Percentiles rank a stretch among this genome's conserved stretches.
phyloP scores from a whole-genome alignment of 176 grass and related monocot species.

The Triticum dicoccoides region DNA sequence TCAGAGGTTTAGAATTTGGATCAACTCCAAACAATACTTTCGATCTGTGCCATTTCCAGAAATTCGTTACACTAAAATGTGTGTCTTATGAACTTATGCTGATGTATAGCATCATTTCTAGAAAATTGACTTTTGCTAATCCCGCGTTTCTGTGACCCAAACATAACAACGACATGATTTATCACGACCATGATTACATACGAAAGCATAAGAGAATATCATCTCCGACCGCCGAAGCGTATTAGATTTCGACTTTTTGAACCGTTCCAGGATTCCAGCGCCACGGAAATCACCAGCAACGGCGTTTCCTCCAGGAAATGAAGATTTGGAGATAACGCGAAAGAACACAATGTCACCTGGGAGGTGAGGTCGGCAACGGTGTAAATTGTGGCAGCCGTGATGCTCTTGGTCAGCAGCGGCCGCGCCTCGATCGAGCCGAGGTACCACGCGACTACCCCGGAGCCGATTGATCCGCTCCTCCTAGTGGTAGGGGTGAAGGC shows the following conservation, averaged over 20 bases:
- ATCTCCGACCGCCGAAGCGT: background rate
- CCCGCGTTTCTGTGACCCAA: background rate
- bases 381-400: constrained; percentile 85
- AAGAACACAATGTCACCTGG: constrained; percentile 45
- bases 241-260: background rate
- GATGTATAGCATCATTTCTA: background rate
- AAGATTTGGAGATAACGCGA: background rate
- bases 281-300: background rate
- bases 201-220: background rate
- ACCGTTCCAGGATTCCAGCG: background rate
- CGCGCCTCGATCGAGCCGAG: constrained; percentile 64
- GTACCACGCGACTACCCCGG: constrained; percentile 65
- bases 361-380: constrained; percentile 73
- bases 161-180: background rate
- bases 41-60: background rate
- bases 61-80: background rate
- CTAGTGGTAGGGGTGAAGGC: background rate
- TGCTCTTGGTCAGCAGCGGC: constrained; percentile 84
- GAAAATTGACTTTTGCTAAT: background rate
- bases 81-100: background rate
- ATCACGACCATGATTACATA: background rate
- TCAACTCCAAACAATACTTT: background rate
- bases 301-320: background rate
- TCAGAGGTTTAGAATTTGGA: background rate
- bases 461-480: background rate